Evolutionary conservation across 805 yeast species (phyloP).

Genomic region (Lipomyces starkeyi): DNA sequence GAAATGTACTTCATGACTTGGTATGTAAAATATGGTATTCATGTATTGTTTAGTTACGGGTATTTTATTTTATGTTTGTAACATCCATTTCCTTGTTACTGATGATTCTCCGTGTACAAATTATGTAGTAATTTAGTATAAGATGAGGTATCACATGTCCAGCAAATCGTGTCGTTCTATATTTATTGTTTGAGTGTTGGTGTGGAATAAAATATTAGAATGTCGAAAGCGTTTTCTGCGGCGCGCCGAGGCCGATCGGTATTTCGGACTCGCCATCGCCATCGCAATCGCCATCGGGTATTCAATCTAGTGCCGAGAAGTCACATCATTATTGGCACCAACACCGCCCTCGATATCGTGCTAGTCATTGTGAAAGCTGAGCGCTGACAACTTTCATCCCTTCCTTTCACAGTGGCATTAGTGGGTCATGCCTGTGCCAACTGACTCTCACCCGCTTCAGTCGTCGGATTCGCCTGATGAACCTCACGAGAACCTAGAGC

Average conservation of each 20-base stretch:
- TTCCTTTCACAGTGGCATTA: not conserved
- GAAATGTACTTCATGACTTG: not conserved
- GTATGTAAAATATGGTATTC: not conserved
- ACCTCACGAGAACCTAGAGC: conserved; percentile 7
- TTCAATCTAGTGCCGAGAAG: too few relatives aligned
- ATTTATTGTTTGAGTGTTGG: not conserved
- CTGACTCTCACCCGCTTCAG: conserved; percentile 30
- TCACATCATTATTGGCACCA: not conserved
- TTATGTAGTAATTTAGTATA: not conserved
- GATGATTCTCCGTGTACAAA: not conserved
- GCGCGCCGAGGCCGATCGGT: too few relatives aligned
- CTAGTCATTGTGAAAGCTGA: not conserved
- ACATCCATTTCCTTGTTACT: not conserved
- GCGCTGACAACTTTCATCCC: not conserved
- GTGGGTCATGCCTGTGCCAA: conserved; percentile 2
- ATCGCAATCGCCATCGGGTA: too few relatives aligned
- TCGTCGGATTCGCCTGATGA: conserved; percentile 13
- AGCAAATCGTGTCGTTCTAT: not conserved
- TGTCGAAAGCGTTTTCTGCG: too few relatives aligned
- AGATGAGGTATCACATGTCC: not conserved
- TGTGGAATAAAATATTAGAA: not conserved
- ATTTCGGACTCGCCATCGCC: too few relatives aligned
- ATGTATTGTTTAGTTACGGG: not conserved
- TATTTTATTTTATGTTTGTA: not conserved
- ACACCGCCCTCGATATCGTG: not conserved